phyloP scores from a whole-genome alignment of 2,329 filamentous ascomycete species.

The Colletotrichum tanaceti region DNA sequence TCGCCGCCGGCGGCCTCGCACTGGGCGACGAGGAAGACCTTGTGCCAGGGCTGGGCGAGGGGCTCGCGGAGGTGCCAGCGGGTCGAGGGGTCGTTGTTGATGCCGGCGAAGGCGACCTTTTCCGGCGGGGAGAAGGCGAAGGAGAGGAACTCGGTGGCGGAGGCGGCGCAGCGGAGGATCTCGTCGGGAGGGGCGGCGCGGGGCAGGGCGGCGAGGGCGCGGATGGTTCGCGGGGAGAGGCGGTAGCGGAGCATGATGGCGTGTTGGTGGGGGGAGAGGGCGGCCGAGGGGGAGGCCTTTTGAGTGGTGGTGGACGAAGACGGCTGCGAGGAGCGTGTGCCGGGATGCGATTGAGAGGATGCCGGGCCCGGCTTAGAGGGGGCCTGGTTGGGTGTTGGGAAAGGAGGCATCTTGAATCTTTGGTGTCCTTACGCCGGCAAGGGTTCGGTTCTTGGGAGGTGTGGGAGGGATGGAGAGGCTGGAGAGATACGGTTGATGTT shows the following conservation, averaged over 20 bases:
- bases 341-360: neutral
- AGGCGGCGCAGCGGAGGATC: slow-evolving; percentile 54
- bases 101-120: slow-evolving; percentile 50
- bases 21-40: slow-evolving; percentile 81
- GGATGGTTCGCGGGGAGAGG: slow-evolving; percentile 36
- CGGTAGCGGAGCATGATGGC: slow-evolving; percentile 37
- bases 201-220: slow-evolving; percentile 35
- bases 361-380: neutral
- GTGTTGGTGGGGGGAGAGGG: slow-evolving; percentile 29
- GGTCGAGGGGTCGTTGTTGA: slow-evolving; percentile 54
- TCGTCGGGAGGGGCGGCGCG: slow-evolving; percentile 41
- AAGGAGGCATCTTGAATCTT: neutral
- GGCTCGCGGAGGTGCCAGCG: slow-evolving; percentile 52
- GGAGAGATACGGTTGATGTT: too few species aligned
- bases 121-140: slow-evolving; percentile 53
- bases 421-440: neutral
- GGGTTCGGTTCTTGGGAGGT: neutral
- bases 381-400: neutral
- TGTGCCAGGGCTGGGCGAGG: slow-evolving; percentile 74
- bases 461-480: neutral
- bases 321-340: neutral
- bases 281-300: neutral
- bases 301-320: neutral
- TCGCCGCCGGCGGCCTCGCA: slow-evolving; percentile 70
- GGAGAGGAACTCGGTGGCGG: slow-evolving; percentile 52